Conservation (phyloP, 345 rosid species). For the Lepidium africanum region DNA sequence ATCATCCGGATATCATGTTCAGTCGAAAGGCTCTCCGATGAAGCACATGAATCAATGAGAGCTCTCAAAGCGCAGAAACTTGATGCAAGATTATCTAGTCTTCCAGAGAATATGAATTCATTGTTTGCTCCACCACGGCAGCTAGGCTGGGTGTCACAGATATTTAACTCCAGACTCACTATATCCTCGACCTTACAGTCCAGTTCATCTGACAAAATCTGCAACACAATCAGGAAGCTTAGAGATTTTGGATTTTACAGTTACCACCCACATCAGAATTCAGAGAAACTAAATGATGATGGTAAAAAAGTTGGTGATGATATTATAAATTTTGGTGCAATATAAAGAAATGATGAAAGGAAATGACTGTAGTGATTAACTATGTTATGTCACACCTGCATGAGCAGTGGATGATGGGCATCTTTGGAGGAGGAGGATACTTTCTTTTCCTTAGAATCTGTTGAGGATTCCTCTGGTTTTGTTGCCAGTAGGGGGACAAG, state of each 20-base stretch:
- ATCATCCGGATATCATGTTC: slow-evolving; percentile 75
- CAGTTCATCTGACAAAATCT: slow-evolving; percentile 72
- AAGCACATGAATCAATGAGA: slow-evolving; percentile 64
- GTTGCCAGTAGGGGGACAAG: slow-evolving; percentile 71
- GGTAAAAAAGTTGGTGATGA: neutral
- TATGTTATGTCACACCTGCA: slow-evolving; percentile 48
- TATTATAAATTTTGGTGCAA: neutral
- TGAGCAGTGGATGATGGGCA: slow-evolving; percentile 77
- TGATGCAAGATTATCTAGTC: slow-evolving; percentile 92
- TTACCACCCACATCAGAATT: neutral
- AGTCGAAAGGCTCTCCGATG: slow-evolving; percentile 43
- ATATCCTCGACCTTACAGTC: slow-evolving; percentile 60
- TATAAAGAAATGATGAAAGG: neutral
- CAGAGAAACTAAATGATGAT: neutral
- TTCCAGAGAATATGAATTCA: slow-evolving; percentile 91
- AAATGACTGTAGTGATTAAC: neutral
- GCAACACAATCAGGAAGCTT: slow-evolving; percentile 6
- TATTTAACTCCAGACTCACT: slow-evolving; percentile 73
- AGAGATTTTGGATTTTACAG: neutral
- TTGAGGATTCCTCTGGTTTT: slow-evolving; percentile 44
- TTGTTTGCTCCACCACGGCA: slow-evolving; percentile 92
- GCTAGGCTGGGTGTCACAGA: slow-evolving; percentile 95
- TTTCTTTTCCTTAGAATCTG: slow-evolving; percentile 46
- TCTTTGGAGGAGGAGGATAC: slow-evolving; percentile 38
- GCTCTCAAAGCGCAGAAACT: slow-evolving; percentile 88